Conservation (phyloP, 2,329 filamentous ascomycete genomes). For the Blastomyces parvus region DNA sequence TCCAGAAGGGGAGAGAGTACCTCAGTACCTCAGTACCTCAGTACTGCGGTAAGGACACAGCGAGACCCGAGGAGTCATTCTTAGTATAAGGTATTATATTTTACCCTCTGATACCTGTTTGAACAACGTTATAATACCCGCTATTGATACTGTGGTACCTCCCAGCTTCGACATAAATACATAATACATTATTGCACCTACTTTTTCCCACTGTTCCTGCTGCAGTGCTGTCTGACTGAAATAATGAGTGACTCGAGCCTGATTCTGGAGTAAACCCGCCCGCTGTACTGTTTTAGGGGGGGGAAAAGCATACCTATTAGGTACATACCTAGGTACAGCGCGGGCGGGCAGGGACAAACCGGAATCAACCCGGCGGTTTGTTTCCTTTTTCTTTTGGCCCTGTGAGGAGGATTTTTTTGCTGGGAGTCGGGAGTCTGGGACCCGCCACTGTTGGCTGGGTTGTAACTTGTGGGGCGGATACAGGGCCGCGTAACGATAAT, state of each 20-base stretch:
- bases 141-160: background rate
- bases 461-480: background rate
- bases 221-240: too few relatives aligned
- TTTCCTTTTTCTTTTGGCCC: background rate
- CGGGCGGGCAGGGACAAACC: conserved; percentile 7
- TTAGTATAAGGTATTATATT: too few relatives aligned
- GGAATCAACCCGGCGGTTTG: conserved; percentile 6
- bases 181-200: too few relatives aligned
- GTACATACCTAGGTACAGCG: too few relatives aligned
- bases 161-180: background rate
- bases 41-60: background rate
- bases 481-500: background rate
- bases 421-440: background rate
- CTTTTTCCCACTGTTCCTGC: too few relatives aligned
- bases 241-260: too few relatives aligned
- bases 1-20: too few relatives aligned
- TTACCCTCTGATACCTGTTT: too few relatives aligned
- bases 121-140: background rate
- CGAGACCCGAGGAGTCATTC: background rate
- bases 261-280: too few relatives aligned
- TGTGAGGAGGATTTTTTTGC: background rate
- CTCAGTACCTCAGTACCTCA: too few relatives aligned
- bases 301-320: too few relatives aligned
- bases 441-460: conserved; percentile 1
- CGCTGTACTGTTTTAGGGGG: too few relatives aligned